Base-by-base conservation (phyloP, 495 filamentous ascomycete species). In the Hamigera avellanea region DNA sequence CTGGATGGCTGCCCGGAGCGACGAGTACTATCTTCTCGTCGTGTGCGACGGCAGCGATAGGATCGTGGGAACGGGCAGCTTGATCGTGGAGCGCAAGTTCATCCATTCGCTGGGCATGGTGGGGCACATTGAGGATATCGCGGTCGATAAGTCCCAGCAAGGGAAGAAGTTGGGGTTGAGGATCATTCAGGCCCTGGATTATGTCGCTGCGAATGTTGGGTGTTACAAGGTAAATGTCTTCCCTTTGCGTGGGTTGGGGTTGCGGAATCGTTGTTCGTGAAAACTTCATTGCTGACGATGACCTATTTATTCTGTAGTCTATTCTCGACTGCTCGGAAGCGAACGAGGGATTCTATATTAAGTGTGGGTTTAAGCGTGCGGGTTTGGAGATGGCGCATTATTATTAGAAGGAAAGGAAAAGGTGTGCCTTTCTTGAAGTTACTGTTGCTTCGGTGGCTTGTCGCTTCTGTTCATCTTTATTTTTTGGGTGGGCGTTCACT, bases 81-180 rank as follows among this genome's bases (percentile, higher is more conserved):
- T 98, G 60, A 70, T 98, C 49, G 83, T 93, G n/a, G 68, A 73
- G 64, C 52, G 66, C 48, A 74, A 70, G 52, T 73, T 70, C 34
- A 67, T 69, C 21, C 65, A 69, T 40, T 48, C 50, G 8, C 53
- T 69, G 6, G 65, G 65, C 6, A 44, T 66, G 44, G 87, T 95
- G n/a, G 91, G 89, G 1, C 91, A 98, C 55, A 94, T 98, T 62
- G 91, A 98, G 62, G 91, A 98, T 59, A 95, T 98, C 61, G 86
- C 91, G 6, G 89, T 98, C 16, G 76, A 81, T 42, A 83, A 86
- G 59, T 80, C 86, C 39, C 87, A 95, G 59, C 91, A 96, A 59
- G 91, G 91, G 37, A 95, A 95, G 73, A 95, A 94, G 61, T 68
- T 98, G 26, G 91, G 91, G 2, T 62, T 95, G 54, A 74, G 83